Evolutionary conservation across 306 rosid genomes (phyloP).

Genomic region (Rosa multiflora): DNA sequence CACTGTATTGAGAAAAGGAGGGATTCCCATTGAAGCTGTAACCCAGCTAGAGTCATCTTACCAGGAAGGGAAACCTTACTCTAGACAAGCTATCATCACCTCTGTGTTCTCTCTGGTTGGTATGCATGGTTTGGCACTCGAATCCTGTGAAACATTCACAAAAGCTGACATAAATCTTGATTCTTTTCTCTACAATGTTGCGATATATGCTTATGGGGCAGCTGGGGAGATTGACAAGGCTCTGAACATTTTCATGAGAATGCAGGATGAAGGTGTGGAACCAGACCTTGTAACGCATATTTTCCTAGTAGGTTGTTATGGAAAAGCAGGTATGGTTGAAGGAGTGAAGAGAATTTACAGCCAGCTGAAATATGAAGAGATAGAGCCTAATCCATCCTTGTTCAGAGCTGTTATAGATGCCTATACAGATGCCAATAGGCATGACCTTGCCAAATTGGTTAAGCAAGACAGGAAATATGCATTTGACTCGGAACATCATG

Average conservation of each 20-base stretch:
- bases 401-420: constrained; percentile 67
- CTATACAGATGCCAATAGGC: constrained; percentile 53
- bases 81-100: constrained; percentile 61
- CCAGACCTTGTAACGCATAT: constrained; percentile 73
- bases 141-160: constrained; percentile 49
- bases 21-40: constrained; percentile 64
- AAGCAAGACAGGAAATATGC: constrained; percentile 55
- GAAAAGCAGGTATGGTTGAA: constrained; percentile 79
- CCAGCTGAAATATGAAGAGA: constrained; percentile 61
- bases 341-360: constrained; percentile 76
- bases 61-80: constrained; percentile 67
- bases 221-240: constrained; percentile 68
- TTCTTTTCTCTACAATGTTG: constrained; percentile 58
- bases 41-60: constrained; percentile 73
- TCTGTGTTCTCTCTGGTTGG: constrained; percentile 70
- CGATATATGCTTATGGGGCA: constrained; percentile 64
- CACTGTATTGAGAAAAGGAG: constrained; percentile 70
- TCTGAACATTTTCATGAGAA: constrained; percentile 69
- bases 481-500: constrained; percentile 24
- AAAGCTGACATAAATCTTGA: constrained; percentile 61
- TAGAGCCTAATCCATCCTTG: constrained; percentile 57
- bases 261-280: constrained; percentile 62
- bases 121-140: constrained; percentile 67
- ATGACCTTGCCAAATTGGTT: constrained; percentile 62
- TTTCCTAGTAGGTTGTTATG: constrained; percentile 69